Evolutionary conservation across 495 filamentous ascomycete species (phyloP), one percentile per base, ranked within the genome.

Genomic region (Talaromyces borbonicus): DNA sequence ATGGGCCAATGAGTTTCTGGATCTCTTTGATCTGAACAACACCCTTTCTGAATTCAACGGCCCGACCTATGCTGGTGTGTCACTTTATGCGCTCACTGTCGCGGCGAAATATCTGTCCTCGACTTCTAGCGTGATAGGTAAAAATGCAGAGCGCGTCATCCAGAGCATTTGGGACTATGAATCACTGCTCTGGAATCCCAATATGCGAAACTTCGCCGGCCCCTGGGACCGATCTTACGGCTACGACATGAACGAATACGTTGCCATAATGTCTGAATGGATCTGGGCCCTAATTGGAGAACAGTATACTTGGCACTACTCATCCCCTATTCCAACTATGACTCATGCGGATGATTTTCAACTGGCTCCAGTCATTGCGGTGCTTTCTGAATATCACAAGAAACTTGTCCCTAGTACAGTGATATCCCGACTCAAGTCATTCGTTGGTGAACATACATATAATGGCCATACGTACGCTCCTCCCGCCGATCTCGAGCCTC

Each of bases 171-270:
- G 64, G 64, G 50, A 62, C 23, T 49, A 57, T 7, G 49, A 61
- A 16, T 49, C 56, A 0, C 24, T 55, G 24, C 53, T 70, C 8
- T 70, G 60, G 43, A 60, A 68, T 27, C 55, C 66, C 1, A 49
- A 63, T 16, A 27, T 70, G 42, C 56, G 58, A 27, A 70, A 70
- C 26, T 30, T 68, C 19, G 66, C 65, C 22, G 66, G 66, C 3
- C 66, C 66, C 0, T 70, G 66, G 66, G 66, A 70, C 33, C 59
- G 66, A 3, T 57, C 58, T 0, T 70, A 70, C 46, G 66, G 66
- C 0, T 68, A 61, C 46, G 58, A 70, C 35, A 70, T 70, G 66
- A 66, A 63, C 12, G 45, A 55, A 9, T 70, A 70, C 49, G 53
- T 62, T 0, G 59, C 53, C 35, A 56, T 69, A 22, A 53, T 66